These are phyloP conservation scores for Austroboletus eburneus DNA, from an alignment of 768 basidiomycete genomes.

Conservation along the genomic window DNA sequence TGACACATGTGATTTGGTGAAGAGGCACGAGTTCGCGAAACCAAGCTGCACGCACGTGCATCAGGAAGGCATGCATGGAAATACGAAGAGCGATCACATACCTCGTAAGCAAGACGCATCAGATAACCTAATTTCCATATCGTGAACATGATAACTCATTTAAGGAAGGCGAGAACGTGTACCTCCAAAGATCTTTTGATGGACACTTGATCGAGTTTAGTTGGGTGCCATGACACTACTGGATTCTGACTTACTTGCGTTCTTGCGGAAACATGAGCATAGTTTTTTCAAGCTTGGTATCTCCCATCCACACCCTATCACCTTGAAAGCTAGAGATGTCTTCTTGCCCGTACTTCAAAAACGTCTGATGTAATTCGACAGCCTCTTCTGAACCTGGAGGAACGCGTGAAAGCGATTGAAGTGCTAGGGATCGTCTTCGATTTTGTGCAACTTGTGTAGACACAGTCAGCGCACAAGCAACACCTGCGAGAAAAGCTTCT, in stretches of 20 bases:
- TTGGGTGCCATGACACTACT: neutral
- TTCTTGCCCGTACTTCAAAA: constrained; percentile 53
- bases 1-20: constrained; percentile 59
- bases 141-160: neutral
- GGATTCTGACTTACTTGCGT: constrained; percentile 55
- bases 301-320: constrained; percentile 69
- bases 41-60: constrained; percentile 47
- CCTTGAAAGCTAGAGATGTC: constrained; percentile 22
- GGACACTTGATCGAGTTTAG: constrained; percentile 44
- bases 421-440: constrained; percentile 48
- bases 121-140: constrained; percentile 37
- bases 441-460: constrained; percentile 51
- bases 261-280: constrained; percentile 86
- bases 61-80: neutral
- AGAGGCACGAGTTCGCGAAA: constrained; percentile 65
- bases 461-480: neutral
- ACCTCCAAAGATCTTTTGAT: constrained; percentile 82
- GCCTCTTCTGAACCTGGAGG: constrained; percentile 74
- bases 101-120: constrained; percentile 72
- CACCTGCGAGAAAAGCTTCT: neutral
- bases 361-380: constrained; percentile 62
- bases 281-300: constrained; percentile 63
- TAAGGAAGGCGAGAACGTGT: constrained; percentile 11
- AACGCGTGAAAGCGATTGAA: constrained; percentile 61
- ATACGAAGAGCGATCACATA: constrained; percentile 13